Percentiles rank a stretch among this genome's conserved stretches.
Evolutionary conservation across 2,329 filamentous ascomycete species (phyloP).

Genomic region (Ophiostoma novo-ulmi): DNA sequence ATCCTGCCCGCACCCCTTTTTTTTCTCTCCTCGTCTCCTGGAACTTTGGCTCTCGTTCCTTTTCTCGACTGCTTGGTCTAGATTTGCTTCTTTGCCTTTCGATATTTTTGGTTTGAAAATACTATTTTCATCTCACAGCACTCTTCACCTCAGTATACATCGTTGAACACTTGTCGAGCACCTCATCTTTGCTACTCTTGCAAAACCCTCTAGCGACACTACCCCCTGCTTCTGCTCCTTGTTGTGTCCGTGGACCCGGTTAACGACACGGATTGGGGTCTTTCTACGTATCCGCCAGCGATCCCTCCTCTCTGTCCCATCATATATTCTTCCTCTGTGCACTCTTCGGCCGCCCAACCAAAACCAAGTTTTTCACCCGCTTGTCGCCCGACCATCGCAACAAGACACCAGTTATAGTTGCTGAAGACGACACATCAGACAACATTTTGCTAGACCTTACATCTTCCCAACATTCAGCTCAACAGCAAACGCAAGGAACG

Average conservation of each 20-base stretch:
- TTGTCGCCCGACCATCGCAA: conserved; percentile 19
- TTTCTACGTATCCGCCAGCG: conserved; percentile 21
- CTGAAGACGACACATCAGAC: not conserved
- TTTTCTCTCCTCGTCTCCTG: conserved; percentile 11
- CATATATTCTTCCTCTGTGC: conserved; percentile 10
- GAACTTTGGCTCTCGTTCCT: not conserved
- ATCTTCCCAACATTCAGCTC: not conserved
- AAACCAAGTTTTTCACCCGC: conserved; percentile 19
- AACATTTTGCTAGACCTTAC: not conserved
- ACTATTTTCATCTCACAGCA: not conserved
- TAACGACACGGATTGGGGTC: conserved; percentile 19
- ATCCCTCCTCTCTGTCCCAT: conserved; percentile 18
- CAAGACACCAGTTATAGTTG: not conserved
- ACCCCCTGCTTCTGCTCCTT: conserved; percentile 1
- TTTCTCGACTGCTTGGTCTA: conserved; percentile 4
- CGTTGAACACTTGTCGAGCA: not conserved
- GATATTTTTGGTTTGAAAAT: not conserved
- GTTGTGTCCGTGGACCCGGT: conserved; percentile 18
- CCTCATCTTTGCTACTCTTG: not conserved
- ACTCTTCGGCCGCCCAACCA: conserved; percentile 16
- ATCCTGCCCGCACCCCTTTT: conserved; percentile 20
- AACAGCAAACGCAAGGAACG: conserved; percentile 2
- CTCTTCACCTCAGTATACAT: not conserved
- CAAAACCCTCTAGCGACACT: not conserved
- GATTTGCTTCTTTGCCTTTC: not conserved